Percentiles rank a stretch among this genome's conserved stretches.
These are phyloP conservation scores for Kokia cookei DNA, from an alignment of 441 rosid species.

Conservation along the genomic window DNA sequence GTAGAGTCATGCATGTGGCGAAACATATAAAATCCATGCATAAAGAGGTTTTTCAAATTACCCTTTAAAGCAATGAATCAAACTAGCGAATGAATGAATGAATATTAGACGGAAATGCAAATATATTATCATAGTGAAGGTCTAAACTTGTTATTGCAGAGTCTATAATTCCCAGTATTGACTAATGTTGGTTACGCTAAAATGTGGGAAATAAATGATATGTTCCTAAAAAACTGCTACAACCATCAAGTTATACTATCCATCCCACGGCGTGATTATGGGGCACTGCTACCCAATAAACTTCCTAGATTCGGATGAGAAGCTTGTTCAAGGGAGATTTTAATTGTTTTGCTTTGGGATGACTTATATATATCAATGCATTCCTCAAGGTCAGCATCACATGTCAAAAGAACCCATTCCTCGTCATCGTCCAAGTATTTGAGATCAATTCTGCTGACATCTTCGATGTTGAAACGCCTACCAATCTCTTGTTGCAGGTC, in stretches of 20 bases:
- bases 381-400: constrained; percentile 92
- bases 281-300: constrained; percentile 30
- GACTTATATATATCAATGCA: constrained; percentile 65
- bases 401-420: constrained; percentile 93
- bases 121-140: background rate
- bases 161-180: background rate
- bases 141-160: background rate
- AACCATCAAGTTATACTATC: background rate
- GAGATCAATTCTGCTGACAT: constrained; percentile 42
- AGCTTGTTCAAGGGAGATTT: constrained; percentile 47
- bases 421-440: constrained; percentile 84
- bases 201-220: background rate
- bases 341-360: constrained; percentile 46
- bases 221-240: constrained; percentile 1
- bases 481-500: constrained; percentile 70
- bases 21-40: background rate
- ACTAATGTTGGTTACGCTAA: background rate
- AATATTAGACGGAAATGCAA: background rate
- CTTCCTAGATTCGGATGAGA: constrained; percentile 22
- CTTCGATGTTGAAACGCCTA: constrained; percentile 52
- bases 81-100: background rate
- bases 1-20: background rate
- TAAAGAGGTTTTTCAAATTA: background rate
- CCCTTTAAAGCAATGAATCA: background rate
- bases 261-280: constrained; percentile 6